A percentile compares a stretch with the other conserved stretches of the same genome.
Evolutionary conservation across 495 filamentous ascomycete genomes (phyloP).

Genomic region (Amniculicola lignicola): DNA sequence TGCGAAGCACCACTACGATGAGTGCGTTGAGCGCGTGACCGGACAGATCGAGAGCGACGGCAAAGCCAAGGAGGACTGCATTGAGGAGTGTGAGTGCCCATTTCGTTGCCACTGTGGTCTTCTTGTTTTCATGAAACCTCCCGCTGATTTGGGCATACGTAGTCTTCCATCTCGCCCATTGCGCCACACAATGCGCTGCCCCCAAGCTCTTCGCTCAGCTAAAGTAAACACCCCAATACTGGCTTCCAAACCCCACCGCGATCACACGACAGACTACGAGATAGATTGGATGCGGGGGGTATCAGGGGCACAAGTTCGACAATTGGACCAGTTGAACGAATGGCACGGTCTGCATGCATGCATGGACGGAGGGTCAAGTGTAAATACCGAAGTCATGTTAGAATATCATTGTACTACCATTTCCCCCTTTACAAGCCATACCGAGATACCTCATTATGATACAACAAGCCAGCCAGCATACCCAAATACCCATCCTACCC

Average conservation of each 20-base stretch:
- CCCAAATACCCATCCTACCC: no score
- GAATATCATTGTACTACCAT: slow-evolving; percentile 28
- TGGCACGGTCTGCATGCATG: no score
- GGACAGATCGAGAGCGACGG: slow-evolving; percentile 62
- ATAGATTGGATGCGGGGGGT: no score
- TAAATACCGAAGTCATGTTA: slow-evolving; percentile 30
- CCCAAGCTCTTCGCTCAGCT: slow-evolving; percentile 90
- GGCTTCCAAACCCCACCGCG: no score
- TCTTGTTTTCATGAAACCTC: no score
- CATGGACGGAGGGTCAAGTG: slow-evolving; percentile 12
- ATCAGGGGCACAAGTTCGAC: no score
- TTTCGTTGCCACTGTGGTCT: no score
- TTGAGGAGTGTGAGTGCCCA: slow-evolving; percentile 89
- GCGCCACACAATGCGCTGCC: slow-evolving; percentile 83
- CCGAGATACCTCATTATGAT: neutral
- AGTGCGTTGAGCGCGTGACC: slow-evolving; percentile 92
- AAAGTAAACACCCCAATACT: slow-evolving; percentile 57
- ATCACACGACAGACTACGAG: neutral
- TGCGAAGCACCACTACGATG: slow-evolving; percentile 95
- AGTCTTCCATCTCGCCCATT: slow-evolving; percentile 99
- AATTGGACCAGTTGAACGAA: no score
- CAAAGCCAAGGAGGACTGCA: slow-evolving; percentile 84
- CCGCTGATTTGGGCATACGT: no score
- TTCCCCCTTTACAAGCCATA: slow-evolving; percentile 4
- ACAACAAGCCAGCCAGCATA: no score